These are phyloP conservation scores for Kwoniella heveanensis DNA, from an alignment of 768 basidiomycete species.

Conservation along the genomic window DNA sequence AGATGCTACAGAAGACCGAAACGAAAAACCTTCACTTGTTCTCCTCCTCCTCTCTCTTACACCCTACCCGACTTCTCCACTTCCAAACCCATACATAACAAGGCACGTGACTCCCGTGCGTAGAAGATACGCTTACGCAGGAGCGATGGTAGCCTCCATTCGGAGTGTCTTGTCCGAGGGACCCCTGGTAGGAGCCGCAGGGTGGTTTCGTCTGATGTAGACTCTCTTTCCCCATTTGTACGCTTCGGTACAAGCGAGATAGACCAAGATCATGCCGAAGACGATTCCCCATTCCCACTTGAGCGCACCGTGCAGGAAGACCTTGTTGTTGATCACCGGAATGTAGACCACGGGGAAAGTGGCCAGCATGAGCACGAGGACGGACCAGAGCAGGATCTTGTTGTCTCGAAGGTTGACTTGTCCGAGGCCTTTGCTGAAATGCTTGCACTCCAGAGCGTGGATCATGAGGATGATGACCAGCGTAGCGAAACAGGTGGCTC, in stretches of 20 bases:
- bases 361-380: constrained; percentile 48
- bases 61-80: too few relatives aligned
- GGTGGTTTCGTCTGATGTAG: constrained; percentile 17
- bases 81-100: too few relatives aligned
- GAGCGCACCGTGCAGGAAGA: constrained; percentile 55
- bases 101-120: too few relatives aligned
- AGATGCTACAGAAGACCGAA: background rate
- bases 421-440: constrained; percentile 50
- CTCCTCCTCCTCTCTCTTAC: too few relatives aligned
- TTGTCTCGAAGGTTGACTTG: constrained; percentile 55
- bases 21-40: background rate
- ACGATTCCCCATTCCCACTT: constrained; percentile 58
- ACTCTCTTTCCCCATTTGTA: constrained; percentile 49
- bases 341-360: constrained; percentile 58
- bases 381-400: constrained; percentile 56
- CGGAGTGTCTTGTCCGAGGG: constrained; percentile 39
- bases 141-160: constrained; percentile 37
- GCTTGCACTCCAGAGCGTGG: constrained; percentile 56
- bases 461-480: constrained; percentile 56
- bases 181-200: constrained; percentile 6
- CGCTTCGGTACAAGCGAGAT: constrained; percentile 43
- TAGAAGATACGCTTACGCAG: background rate
- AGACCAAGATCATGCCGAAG: constrained; percentile 50
- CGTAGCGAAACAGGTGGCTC: constrained; percentile 56
- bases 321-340: constrained; percentile 52